Base-by-base conservation (phyloP, 2,329 filamentous ascomycete genomes). In the Colletotrichum phormii region DNA sequence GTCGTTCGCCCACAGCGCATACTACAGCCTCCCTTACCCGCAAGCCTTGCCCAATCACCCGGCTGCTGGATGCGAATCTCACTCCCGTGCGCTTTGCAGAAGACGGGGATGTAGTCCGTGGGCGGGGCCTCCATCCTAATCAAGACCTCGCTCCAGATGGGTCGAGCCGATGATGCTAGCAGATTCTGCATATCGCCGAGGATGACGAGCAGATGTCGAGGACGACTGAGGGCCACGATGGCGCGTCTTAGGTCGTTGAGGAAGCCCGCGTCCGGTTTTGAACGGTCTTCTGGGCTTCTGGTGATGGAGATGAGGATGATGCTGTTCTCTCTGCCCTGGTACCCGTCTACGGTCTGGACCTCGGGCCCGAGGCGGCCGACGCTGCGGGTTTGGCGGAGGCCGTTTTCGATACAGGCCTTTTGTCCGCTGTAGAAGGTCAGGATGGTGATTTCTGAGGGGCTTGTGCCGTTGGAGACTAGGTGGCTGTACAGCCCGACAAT, bases 401-500 rank as follows among this genome's bases (percentile, higher is more conserved):
- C 80, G 15, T 83, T 85, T 0, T 91, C 77, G 2, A 98, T 86
- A 2, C 87, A 82, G 75, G 92, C 93, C 57, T 92, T 88, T 78
- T 98, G 95, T 0, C 94, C 95, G 55, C 94, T 94, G 84, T 98
- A 98, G 78, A 97, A 98, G 0, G 95, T 96, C 62, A 98, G 82
- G 3, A 98, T 85, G 0, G 95, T 97, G 68, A 98, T 95, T 6
- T 92, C 86, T 0, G 83, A 79, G 0, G 88, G 79, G 0, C 83
- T 76, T 1, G 92, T 83, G 0, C 92, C 92, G 74, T 95, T 96
- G 71, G 90, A 83, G 1, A 92, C 80, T 0, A 98, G 88, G 77
- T 98, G 93, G 31, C 89, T 84, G 75, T 92, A 91, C 75, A 97
- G 93, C 0, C 86, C 87, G 0, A 91, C 88, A 35, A 98, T 86